Evolutionary conservation across 129 eudicot genomes (phyloP).

Genomic region (Artemisia argyi): DNA sequence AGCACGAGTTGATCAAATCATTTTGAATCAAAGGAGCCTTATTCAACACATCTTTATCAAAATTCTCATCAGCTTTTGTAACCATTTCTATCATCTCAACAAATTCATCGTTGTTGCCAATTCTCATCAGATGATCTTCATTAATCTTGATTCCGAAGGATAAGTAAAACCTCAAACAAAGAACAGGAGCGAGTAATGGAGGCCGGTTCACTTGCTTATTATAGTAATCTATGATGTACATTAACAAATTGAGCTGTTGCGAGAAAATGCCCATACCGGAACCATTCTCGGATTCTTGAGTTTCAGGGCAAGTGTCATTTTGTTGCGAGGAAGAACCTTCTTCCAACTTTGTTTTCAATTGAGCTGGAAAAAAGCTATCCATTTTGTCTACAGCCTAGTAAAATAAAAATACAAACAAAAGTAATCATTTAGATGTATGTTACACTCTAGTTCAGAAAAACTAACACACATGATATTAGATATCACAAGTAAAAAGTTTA

Average conservation of each 20-base stretch:
- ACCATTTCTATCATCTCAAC: slow-evolving; percentile 2
- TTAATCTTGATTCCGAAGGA: background rate
- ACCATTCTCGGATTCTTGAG: too few relatives aligned
- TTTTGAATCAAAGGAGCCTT: background rate
- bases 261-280: too few relatives aligned
- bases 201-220: background rate
- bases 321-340: background rate
- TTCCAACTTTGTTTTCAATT: background rate
- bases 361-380: slow-evolving; percentile 2
- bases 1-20: slow-evolving; percentile 9
- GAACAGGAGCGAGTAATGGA: slow-evolving; percentile 2
- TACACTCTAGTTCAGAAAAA: background rate
- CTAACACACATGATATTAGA: background rate
- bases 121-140: too few relatives aligned
- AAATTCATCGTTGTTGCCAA: background rate
- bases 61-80: background rate
- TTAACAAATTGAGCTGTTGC: too few relatives aligned
- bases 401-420: slow-evolving; percentile 5
- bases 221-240: background rate
- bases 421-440: background rate
- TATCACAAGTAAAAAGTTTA: too few relatives aligned
- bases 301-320: too few relatives aligned
- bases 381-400: background rate
- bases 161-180: background rate
- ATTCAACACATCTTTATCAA: background rate